Conservation (phyloP, 164 flowering plant genomes). For the Malania oleifera region DNA sequence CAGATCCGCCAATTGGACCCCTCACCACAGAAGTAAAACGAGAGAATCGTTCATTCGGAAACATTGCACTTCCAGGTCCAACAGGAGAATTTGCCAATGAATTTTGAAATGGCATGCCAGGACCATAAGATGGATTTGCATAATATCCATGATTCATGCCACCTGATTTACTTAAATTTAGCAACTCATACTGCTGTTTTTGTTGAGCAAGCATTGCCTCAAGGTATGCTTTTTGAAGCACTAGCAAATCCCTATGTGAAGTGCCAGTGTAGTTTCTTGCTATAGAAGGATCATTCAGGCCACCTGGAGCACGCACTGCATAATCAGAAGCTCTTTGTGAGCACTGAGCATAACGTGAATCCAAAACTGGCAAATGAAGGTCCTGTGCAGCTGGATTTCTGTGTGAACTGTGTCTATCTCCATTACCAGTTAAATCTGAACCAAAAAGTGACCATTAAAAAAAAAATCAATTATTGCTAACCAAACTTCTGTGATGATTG, state of each 20-base stretch:
- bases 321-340: constrained; percentile 37
- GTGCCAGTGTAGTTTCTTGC: constrained; percentile 30
- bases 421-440: constrained; percentile 19
- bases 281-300: constrained; percentile 24
- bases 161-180: constrained; percentile 34
- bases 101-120: constrained; percentile 41
- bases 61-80: constrained; percentile 33
- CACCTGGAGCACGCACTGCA: constrained; percentile 20
- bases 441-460: constrained; percentile 20
- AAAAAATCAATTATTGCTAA: constrained; percentile 4
- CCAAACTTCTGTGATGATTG: background rate
- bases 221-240: constrained; percentile 54
- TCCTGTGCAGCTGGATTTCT: constrained; percentile 30
- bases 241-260: constrained; percentile 42
- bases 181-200: constrained; percentile 45
- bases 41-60: constrained; percentile 36
- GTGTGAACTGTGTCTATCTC: constrained; percentile 22
- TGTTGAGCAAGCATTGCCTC: constrained; percentile 52
- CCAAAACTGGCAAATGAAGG: constrained; percentile 28
- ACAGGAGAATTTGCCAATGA: constrained; percentile 27
- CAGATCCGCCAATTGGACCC: constrained; percentile 33
- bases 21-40: constrained; percentile 41
- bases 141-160: constrained; percentile 38
- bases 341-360: constrained; percentile 38
- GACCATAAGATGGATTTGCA: constrained; percentile 40